These are phyloP conservation scores for Daldinia concentrica DNA, from an alignment of 495 filamentous ascomycete species.

Conservation along the genomic window DNA sequence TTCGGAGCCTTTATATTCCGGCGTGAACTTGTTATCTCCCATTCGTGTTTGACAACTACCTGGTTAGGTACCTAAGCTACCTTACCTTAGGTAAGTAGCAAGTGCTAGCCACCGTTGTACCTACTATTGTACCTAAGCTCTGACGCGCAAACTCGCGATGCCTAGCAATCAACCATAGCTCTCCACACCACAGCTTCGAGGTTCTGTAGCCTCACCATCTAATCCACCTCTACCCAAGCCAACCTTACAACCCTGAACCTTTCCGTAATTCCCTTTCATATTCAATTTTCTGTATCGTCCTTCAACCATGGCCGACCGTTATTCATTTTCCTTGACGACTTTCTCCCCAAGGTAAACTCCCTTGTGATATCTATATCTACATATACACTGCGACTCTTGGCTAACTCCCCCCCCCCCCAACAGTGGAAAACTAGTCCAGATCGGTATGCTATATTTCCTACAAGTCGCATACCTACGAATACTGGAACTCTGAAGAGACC, in stretches of 20 bases:
- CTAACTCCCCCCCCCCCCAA: slow-evolving; percentile 58
- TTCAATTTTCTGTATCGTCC: slow-evolving; percentile 6
- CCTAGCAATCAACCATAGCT: slow-evolving; percentile 41
- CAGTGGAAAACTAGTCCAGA: slow-evolving; percentile 93
- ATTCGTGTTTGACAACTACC: no score
- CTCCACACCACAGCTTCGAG: slow-evolving; percentile 40
- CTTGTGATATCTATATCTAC: slow-evolving; percentile 17
- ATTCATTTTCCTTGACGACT: slow-evolving; percentile 98
- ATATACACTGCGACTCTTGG: slow-evolving; percentile 32
- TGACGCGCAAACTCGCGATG: slow-evolving; percentile 46
- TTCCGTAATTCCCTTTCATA: slow-evolving; percentile 9
- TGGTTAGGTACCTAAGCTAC: no score
- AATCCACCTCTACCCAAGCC: slow-evolving; percentile 16
- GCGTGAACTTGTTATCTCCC: not conserved
- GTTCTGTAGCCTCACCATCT: slow-evolving; percentile 33
- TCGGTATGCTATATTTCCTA: slow-evolving; percentile 61
- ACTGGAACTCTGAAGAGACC: not conserved
- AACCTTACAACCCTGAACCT: slow-evolving; percentile 14
- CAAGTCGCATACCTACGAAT: slow-evolving; percentile 15
- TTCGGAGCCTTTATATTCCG: not conserved
- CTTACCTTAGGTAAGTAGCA: no score
- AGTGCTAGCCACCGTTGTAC: slow-evolving; percentile 1
- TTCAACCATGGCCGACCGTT: slow-evolving; percentile 89
- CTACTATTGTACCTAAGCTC: slow-evolving; percentile 27
- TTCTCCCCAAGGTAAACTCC: slow-evolving; percentile 95